phyloP scores from a whole-genome alignment of 2,329 filamentous ascomycete genomes.

The Cercospora nicotianae region DNA sequence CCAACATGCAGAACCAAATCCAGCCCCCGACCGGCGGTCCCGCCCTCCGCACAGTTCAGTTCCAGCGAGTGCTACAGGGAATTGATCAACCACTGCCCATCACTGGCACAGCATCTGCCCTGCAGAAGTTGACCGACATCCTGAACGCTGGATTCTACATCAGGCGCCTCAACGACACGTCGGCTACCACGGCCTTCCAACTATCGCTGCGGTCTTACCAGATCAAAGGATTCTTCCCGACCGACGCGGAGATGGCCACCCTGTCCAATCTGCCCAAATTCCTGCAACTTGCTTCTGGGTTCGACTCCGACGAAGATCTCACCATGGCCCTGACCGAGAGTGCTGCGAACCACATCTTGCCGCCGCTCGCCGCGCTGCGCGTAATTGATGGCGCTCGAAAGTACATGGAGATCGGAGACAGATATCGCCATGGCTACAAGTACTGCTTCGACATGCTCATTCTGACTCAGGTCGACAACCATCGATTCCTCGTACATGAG shows the following conservation, averaged over 20 bases:
- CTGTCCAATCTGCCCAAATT: not conserved
- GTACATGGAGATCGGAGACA: conserved; percentile 2
- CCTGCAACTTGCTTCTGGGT: not conserved
- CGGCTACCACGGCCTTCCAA: not conserved
- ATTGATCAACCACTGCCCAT: not conserved
- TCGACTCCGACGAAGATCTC: not conserved
- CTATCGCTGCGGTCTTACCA: not conserved
- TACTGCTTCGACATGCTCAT: not conserved
- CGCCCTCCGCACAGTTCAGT: not conserved
- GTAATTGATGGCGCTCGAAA: conserved; percentile 2
- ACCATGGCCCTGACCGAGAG: not conserved
- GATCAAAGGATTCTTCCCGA: not conserved
- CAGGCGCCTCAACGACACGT: not conserved
- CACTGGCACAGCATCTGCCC: not conserved
- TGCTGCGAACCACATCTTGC: not conserved
- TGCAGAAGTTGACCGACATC: not conserved
- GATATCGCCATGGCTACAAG: not conserved
- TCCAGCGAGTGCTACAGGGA: not conserved
- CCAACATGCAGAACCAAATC: not conserved
- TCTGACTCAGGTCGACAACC: not conserved
- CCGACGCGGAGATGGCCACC: conserved; percentile 4
- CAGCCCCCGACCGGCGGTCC: not conserved
- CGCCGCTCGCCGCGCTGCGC: not conserved
- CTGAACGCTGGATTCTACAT: not conserved
- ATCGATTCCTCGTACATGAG: not conserved